Evolutionary conservation across 208 protist genomes (phyloP), one percentile per base, ranked within the genome.

Genomic region (Wallacemonas sp.): DNA sequence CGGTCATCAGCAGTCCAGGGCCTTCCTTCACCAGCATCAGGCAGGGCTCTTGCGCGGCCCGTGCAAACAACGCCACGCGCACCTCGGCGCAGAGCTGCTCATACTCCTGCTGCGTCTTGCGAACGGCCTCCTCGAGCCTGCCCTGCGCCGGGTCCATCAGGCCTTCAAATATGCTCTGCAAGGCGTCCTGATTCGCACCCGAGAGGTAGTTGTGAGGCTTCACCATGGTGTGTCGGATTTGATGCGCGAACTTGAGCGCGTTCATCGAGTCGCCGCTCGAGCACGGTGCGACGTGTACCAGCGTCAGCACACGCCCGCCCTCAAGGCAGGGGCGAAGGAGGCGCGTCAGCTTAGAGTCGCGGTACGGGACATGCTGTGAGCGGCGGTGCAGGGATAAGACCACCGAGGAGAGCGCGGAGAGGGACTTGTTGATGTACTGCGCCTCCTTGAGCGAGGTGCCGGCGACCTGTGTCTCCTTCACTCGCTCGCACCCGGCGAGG

Each of bases 401-500:
- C 11, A 97, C 92, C 2, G 86, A 87, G 25, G 86, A 93, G 3
- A 97, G 67, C 16, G 90, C 87, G 8, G 86, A 91, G 57, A 97
- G 90, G 11, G 90, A 96, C 55, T 92, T 90, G 79, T 97, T 96
- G 52, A 97, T 97, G 82, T 89, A 94, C 77, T 95, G 86, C 16
- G 91, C 93, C 81, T 97, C 90, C 22, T 83, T 76, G 54, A 96
- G 70, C 20, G 78, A 84, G 3, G 45, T 49, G 11, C 91, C 89
- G 57, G 89, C 82, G 26, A 92, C 90, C 67, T 91, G 82, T 11
- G 98, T 98, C 57, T 97, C 79, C 48, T 92, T 88, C 18, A 91
- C 74, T 29, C 98, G 89, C 86, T 99, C 98, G 28, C 93, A 97
- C 11, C 98, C 98, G 0, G 98, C 98, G 5, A 99, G 82, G 80